These are phyloP conservation scores for Fusarium keratoplasticum DNA, from an alignment of 2,329 filamentous ascomycete genomes.

Conservation along the genomic window DNA sequence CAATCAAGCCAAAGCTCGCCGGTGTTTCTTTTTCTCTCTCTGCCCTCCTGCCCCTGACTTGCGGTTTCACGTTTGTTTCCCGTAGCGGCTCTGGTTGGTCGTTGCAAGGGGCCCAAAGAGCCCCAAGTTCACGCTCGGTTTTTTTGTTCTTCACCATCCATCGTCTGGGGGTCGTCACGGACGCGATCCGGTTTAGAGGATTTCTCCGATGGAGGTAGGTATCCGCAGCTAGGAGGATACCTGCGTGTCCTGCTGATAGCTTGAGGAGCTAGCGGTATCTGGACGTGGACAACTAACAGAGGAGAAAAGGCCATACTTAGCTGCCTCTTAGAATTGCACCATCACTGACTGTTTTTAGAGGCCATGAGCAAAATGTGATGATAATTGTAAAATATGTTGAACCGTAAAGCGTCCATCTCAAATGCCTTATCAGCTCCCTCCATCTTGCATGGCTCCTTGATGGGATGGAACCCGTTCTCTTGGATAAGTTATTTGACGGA, in stretches of 20 bases:
- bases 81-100: slow-evolving; percentile 14
- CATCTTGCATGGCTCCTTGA: neutral
- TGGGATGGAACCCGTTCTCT: neutral
- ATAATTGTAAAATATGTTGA: neutral
- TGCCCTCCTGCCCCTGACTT: slow-evolving; percentile 6
- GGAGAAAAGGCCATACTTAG: neutral
- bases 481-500: neutral
- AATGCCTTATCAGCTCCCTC: neutral
- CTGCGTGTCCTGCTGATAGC: neutral
- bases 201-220: slow-evolving; percentile 11
- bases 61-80: slow-evolving; percentile 10
- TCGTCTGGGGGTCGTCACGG: neutral
- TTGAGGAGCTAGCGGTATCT: slow-evolving; percentile 6
- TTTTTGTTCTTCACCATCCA: neutral
- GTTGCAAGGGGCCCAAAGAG: neutral
- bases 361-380: neutral
- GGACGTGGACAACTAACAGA: slow-evolving; percentile 25
- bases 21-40: neutral
- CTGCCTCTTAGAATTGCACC: neutral
- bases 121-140: neutral
- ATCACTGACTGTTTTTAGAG: neutral
- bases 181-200: neutral
- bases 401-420: neutral
- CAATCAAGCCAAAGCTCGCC: neutral
- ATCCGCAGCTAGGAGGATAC: slow-evolving; percentile 22